phyloP scores from a whole-genome alignment of 1,284 basidiomycete genomes.

The Crepidotus sp. region DNA sequence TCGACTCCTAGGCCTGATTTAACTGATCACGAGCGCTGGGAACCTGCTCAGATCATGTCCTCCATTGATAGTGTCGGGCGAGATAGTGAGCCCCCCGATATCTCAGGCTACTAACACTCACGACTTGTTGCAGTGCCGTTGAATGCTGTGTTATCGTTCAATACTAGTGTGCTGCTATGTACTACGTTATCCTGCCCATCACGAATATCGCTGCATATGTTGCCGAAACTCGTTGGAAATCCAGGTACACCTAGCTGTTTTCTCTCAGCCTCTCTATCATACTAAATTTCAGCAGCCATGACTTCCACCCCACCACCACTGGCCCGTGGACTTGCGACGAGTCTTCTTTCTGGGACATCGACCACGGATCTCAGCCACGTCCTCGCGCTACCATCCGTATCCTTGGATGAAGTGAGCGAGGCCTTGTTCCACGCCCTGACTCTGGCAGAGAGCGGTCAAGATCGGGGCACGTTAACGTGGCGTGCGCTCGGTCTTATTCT shows the following conservation, averaged over 20 bases:
- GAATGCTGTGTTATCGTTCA: constrained; percentile 45
- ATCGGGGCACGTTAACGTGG: constrained; percentile 30
- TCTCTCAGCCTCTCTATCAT: constrained; percentile 17
- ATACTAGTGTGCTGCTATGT: constrained; percentile 32
- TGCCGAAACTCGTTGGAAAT: constrained; percentile 12
- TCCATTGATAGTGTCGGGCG: constrained; percentile 34
- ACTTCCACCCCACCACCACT: constrained; percentile 31
- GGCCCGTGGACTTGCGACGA: constrained; percentile 36
- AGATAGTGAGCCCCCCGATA: constrained; percentile 33
- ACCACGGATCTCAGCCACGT: constrained; percentile 41
- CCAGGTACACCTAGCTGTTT: constrained; percentile 24
- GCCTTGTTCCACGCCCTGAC: constrained; percentile 36
- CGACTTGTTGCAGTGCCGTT: constrained; percentile 36
- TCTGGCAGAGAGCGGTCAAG: constrained; percentile 32
- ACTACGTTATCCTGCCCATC: constrained; percentile 6
- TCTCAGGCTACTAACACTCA: not conserved
- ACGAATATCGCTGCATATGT: constrained; percentile 14
- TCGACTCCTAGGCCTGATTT: constrained; percentile 41
- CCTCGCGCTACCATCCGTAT: constrained; percentile 33
- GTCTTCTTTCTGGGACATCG: constrained; percentile 18
- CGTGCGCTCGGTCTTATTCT: constrained; percentile 46
- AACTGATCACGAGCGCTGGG: constrained; percentile 42
- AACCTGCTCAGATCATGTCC: constrained; percentile 36
- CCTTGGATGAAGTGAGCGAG: constrained; percentile 33
- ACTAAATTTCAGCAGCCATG: not conserved